phyloP scores from a whole-genome alignment of 75 land plant genomes.

The Ceratopteris richardii region DNA sequence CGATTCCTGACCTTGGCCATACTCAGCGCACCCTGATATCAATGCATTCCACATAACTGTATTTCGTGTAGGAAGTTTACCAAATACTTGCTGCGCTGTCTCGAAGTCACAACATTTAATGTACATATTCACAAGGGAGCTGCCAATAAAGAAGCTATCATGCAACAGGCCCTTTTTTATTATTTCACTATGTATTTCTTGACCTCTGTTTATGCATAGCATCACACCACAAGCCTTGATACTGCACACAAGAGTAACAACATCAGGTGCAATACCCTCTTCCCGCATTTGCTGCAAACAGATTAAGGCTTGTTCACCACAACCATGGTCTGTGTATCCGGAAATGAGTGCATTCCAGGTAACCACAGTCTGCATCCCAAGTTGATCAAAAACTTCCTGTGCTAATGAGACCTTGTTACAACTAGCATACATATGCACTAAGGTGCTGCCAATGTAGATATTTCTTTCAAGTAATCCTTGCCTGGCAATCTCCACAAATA shows the following conservation, averaged over 20 bases:
- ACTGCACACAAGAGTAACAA: conserved; percentile 7
- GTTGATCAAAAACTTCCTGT: conserved; percentile 3
- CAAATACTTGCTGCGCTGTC: conserved; percentile 42
- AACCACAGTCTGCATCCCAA: not conserved
- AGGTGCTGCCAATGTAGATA: not conserved
- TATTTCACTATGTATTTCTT: conserved; percentile 7
- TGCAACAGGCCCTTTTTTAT: conserved; percentile 16
- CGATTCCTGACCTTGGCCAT: conserved; percentile 27
- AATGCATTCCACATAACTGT: conserved; percentile 48
- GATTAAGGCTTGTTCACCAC: conserved; percentile 4
- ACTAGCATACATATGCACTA: not conserved
- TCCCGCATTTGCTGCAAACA: conserved; percentile 7
- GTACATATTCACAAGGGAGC: conserved; percentile 40
- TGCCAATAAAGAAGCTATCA: conserved; percentile 16
- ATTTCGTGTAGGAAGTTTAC: conserved; percentile 34
- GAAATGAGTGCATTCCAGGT: conserved; percentile 13
- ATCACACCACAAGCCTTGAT: conserved; percentile 12
- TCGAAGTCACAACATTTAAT: conserved; percentile 16
- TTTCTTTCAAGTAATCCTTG: too few relatives aligned
- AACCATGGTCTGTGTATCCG: conserved; percentile 7
- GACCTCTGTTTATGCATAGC: conserved; percentile 3
- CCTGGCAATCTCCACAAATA: too few relatives aligned
- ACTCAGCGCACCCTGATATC: conserved; percentile 49
- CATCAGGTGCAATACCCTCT: conserved; percentile 7
- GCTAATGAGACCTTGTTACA: not conserved